Percentiles rank a stretch among this genome's conserved stretches.
Conservation (phyloP, 306 rosid genomes). For the Trifolium repens region DNA sequence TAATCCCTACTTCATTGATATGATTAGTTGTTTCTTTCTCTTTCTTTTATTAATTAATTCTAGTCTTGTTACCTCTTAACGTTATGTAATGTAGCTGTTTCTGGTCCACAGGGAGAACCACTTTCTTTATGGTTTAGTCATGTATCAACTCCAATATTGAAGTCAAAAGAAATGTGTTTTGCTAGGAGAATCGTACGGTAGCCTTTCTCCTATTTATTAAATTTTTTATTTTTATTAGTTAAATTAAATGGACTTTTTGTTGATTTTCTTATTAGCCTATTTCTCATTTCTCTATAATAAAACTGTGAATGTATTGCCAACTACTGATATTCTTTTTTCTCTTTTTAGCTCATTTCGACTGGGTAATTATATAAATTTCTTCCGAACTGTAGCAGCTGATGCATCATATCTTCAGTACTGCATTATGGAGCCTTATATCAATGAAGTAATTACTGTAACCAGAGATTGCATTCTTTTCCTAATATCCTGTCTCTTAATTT, state of each 20-base stretch:
- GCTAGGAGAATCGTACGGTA: constrained; percentile 78
- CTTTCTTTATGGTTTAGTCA: constrained; percentile 80
- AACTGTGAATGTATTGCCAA: neutral
- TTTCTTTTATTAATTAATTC: constrained; percentile 23
- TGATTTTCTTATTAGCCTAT: constrained; percentile 1
- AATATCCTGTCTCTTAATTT: constrained; percentile 6
- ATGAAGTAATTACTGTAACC: constrained; percentile 62
- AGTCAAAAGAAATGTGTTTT: constrained; percentile 85
- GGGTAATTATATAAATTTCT: constrained; percentile 73
- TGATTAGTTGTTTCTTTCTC: constrained; percentile 30
- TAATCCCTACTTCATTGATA: constrained; percentile 48
- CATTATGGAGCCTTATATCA: constrained; percentile 73
- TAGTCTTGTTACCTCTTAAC: constrained; percentile 37
- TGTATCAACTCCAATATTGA: constrained; percentile 57
- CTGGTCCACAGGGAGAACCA: constrained; percentile 75
- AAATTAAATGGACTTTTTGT: neutral
- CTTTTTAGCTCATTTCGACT: constrained; percentile 64
- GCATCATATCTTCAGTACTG: constrained; percentile 88
- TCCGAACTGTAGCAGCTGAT: constrained; percentile 57
- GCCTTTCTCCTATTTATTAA: constrained; percentile 30
- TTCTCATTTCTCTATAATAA: constrained; percentile 20
- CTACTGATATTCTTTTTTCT: constrained; percentile 36
- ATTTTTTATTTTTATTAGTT: constrained; percentile 24
- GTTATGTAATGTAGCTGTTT: constrained; percentile 46
- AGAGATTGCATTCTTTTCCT: neutral